These are phyloP conservation scores for Auricularia heimuer DNA, from an alignment of 768 basidiomycete species.

Conservation along the genomic window DNA sequence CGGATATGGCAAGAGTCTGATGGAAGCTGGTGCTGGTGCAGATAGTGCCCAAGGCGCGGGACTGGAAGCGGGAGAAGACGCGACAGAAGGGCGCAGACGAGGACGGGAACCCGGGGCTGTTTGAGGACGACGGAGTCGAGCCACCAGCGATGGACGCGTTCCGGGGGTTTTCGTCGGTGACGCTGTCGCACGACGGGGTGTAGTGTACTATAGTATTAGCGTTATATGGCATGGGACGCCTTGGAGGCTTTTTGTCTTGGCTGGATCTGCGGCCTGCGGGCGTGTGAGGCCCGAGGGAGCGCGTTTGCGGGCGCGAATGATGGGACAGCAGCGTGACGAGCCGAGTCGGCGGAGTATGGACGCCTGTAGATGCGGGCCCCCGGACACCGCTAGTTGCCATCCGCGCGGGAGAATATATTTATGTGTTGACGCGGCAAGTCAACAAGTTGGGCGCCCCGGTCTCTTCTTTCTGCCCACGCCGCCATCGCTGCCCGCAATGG, in stretches of 20 bases:
- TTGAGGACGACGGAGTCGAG: conserved; percentile 35
- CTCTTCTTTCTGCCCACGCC: conserved; percentile 3
- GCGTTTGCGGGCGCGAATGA: neutral
- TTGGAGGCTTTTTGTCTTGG: neutral
- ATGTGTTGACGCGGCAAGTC: neutral
- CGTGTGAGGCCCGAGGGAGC: neutral
- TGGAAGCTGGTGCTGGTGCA: neutral
- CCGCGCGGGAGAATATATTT: neutral
- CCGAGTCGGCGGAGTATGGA: neutral
- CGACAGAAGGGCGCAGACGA: conserved; percentile 3
- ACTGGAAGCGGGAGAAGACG: conserved; percentile 2
- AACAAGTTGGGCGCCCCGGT: neutral
- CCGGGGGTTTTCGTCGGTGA: conserved; percentile 83
- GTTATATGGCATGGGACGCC: neutral
- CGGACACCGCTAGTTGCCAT: neutral
- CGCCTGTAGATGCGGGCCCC: neutral
- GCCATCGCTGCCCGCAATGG: neutral
- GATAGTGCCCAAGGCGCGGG: conserved; percentile 2
- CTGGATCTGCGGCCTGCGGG: neutral
- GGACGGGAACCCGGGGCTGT: conserved; percentile 29
- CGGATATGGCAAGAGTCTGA: neutral
- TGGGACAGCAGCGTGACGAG: neutral
- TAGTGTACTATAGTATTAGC: conserved; percentile 7
- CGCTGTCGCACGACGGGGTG: conserved; percentile 68
- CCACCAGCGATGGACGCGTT: conserved; percentile 59